Evolutionary conservation across 2,329 filamentous ascomycete species (phyloP), one percentile per base, ranked within the genome.

Genomic region (Monosporascus cannonballus): DNA sequence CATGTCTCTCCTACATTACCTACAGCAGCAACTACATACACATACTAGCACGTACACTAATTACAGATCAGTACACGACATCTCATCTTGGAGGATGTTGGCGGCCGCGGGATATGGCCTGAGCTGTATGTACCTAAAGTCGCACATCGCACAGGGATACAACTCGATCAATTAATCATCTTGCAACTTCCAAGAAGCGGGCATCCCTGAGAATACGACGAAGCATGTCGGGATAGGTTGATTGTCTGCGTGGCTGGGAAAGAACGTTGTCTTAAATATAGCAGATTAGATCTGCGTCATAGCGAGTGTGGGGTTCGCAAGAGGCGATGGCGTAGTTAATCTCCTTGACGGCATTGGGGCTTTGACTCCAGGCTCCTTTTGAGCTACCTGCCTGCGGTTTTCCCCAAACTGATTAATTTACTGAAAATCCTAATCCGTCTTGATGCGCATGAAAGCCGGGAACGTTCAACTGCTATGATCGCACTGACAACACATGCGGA

Each of bases 71-170:
- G 37, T 53, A 57, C 24, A 44, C 48, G 50, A 25, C 41, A 39
- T 51, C 42, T 56, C 51, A 57, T 56, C 11, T 3, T 34, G 30
- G 30, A 14, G 30, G 30, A 34, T 34, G 11, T 14, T 14, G 11
- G 11, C 11, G 30, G 30, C 30, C 30, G 30, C 11, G 30, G 27
- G 30, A 11, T 34, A 34, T 34, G 30, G 30, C 30, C 30, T 3
- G 30, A 34, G 30, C 30, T 34, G 30, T 34, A 34, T 4, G 11
- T 34, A 34, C 11, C 27, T 30, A 34, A 34, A 34, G 30, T 34
- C 30, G 30, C 30, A 34, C 30, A 14, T 14, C 3, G 30, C 30
- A 34, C 30, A 11, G 30, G 27, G 30, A 34, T 34, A 34, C 11
- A 34, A 34, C 30, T 5, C 11, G 11, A 14, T 30, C 27, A 34